Evolutionary conservation across 2,329 filamentous ascomycete species (phyloP).

Genomic region (Fusarium sp.): DNA sequence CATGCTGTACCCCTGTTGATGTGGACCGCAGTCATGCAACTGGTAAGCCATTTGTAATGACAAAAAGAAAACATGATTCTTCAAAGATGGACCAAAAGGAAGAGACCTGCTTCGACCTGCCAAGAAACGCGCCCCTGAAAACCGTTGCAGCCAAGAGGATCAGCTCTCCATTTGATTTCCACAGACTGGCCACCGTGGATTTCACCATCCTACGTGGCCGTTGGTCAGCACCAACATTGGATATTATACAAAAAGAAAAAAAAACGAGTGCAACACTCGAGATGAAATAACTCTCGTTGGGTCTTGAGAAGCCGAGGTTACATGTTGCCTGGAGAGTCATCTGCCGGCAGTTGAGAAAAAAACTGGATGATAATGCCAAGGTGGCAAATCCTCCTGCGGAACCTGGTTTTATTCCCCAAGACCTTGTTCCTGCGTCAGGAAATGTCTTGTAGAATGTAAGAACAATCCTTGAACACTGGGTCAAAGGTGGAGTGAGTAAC

Average conservation of each 20-base stretch:
- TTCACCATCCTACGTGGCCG: background rate
- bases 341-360: background rate
- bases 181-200: background rate
- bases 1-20: background rate
- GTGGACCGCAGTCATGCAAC: slow-evolving; percentile 5
- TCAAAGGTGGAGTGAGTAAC: slow-evolving; percentile 12
- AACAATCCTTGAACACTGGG: slow-evolving; percentile 18
- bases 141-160: background rate
- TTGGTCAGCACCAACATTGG: background rate
- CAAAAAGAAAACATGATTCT: slow-evolving; percentile 5
- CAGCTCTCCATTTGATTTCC: background rate
- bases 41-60: background rate
- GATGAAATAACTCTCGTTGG: background rate
- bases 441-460: slow-evolving; percentile 1
- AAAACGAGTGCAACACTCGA: background rate
- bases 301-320: background rate
- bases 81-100: background rate
- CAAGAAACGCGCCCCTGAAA: background rate
- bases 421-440: background rate
- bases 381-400: background rate
- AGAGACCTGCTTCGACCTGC: background rate
- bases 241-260: background rate
- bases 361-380: background rate
- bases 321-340: background rate
- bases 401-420: background rate